Conservation (phyloP, 805 yeast genomes). For the Starmera dryadoides region DNA sequence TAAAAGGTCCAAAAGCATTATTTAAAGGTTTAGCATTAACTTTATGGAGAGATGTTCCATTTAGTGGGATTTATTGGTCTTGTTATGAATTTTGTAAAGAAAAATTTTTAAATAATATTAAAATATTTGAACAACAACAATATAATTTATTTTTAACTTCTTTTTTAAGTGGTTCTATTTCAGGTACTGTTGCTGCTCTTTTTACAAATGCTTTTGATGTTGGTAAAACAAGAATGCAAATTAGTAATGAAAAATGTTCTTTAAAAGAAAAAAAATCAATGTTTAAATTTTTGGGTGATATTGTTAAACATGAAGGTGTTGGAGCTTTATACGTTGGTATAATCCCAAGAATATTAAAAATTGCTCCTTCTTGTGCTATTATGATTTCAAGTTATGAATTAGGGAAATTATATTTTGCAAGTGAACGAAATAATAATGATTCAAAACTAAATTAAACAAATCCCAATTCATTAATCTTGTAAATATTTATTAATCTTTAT, state of each 20-base stretch:
- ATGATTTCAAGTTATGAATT: slow-evolving; percentile 95
- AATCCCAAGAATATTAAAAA: slow-evolving; percentile 78
- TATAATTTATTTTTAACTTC: slow-evolving; percentile 49
- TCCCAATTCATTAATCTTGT: neutral
- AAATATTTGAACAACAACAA: slow-evolving; percentile 4
- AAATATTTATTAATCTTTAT: neutral
- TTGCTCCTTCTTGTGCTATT: slow-evolving; percentile 96
- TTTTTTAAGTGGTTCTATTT: slow-evolving; percentile 73
- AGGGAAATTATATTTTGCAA: slow-evolving; percentile 54
- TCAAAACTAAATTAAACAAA: neutral
- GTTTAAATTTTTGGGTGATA: slow-evolving; percentile 57
- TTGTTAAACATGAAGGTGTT: slow-evolving; percentile 69
- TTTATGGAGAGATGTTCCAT: slow-evolving; percentile 96
- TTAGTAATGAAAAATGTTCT: slow-evolving; percentile 26
- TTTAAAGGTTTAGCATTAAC: slow-evolving; percentile 86
- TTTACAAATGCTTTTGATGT: slow-evolving; percentile 95
- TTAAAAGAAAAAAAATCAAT: slow-evolving; percentile 40
- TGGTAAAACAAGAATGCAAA: slow-evolving; percentile 88
- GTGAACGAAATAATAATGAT: neutral
- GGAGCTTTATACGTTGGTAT: slow-evolving; percentile 82
- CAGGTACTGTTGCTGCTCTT: slow-evolving; percentile 83
- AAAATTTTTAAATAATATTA: neutral
- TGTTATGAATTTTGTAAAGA: slow-evolving; percentile 55
- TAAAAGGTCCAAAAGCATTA: slow-evolving; percentile 54
- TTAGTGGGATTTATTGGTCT: slow-evolving; percentile 92